These are phyloP conservation scores for Poa annua DNA, from an alignment of 176 grass and related monocot genomes.

Conservation along the genomic window DNA sequence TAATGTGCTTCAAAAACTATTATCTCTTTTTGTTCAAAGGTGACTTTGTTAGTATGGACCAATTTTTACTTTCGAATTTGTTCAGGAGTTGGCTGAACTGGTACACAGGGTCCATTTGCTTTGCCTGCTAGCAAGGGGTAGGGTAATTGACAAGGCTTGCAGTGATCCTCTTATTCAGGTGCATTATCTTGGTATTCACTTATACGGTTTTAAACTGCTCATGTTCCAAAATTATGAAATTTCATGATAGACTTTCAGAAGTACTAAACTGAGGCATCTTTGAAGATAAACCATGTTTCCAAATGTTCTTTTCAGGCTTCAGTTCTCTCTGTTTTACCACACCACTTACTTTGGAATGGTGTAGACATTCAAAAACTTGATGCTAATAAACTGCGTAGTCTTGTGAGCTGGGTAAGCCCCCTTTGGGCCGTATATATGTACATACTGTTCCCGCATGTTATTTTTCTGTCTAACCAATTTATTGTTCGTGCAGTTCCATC, in stretches of 20 bases:
- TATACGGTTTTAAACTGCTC: neutral
- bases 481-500: constrained; percentile 73
- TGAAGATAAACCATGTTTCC: constrained; percentile 28
- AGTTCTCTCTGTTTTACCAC: constrained; percentile 84
- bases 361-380: constrained; percentile 62
- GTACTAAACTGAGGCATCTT: constrained; percentile 9
- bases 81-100: constrained; percentile 86
- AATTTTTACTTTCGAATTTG: constrained; percentile 28
- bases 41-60: neutral
- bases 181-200: constrained; percentile 31
- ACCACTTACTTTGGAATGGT: constrained; percentile 58
- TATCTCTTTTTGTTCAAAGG: neutral
- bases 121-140: constrained; percentile 91
- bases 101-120: constrained; percentile 90
- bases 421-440: neutral
- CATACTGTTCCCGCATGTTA: neutral
- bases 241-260: neutral
- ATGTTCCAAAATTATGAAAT: constrained; percentile 26
- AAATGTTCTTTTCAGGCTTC: constrained; percentile 70
- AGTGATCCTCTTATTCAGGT: constrained; percentile 96
- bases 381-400: constrained; percentile 54
- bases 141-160: constrained; percentile 82
- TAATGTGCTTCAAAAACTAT: constrained; percentile 16
- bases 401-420: constrained; percentile 82
- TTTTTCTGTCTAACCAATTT: constrained; percentile 43